phyloP scores from a whole-genome alignment of 116 monocot species.

The Iris pallida region DNA sequence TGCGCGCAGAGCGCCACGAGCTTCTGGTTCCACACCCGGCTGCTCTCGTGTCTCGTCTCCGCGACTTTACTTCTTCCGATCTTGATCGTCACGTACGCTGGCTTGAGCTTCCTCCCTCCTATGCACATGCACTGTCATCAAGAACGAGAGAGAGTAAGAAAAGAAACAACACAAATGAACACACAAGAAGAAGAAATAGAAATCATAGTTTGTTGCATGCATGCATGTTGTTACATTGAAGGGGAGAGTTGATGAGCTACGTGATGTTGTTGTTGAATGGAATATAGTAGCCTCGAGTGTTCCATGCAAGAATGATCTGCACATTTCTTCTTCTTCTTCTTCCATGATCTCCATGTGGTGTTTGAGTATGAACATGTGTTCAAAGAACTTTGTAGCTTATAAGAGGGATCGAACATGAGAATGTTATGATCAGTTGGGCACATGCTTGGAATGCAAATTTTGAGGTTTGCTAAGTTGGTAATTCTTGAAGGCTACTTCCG shows the following conservation, averaged over 20 bases:
- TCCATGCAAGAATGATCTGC: constrained; percentile 14
- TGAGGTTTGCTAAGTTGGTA: background rate
- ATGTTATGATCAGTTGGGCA: background rate
- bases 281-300: constrained; percentile 25
- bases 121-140: constrained; percentile 19
- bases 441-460: constrained; percentile 5
- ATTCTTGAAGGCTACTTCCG: background rate
- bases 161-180: background rate
- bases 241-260: background rate
- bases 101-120: background rate
- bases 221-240: constrained; percentile 11
- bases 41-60: constrained; percentile 21
- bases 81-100: constrained; percentile 34
- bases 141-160: background rate
- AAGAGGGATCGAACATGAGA: background rate
- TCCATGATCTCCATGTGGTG: background rate
- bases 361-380: background rate
- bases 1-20: constrained; percentile 39
- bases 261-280: constrained; percentile 11
- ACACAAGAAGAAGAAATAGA: background rate
- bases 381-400: background rate
- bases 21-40: constrained; percentile 33
- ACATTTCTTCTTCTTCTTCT: background rate
- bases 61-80: constrained; percentile 29
- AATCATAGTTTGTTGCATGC: background rate